Base-by-base conservation (phyloP, 495 filamentous ascomycete species). In the Astrocystis sublimbata region DNA sequence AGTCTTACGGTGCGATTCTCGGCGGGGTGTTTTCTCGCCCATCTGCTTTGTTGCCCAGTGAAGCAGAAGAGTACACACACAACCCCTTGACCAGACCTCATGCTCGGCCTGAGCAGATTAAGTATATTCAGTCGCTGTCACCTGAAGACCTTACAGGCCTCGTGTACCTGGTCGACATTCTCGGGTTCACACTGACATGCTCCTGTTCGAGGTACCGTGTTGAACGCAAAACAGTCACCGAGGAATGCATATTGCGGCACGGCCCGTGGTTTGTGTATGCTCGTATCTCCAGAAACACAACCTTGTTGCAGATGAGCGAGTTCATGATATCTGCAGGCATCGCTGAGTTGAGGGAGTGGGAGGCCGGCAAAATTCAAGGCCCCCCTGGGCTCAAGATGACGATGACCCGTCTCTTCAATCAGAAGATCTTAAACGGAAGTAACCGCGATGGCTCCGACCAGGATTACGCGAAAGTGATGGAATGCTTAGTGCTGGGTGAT, bases 101-200 rank as follows among this genome's bases (percentile, higher is more conserved):
- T 5, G 68, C 66, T 0, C 67, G 72, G 1, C 42, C 51, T 0
- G n/a, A 38, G 4, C 72, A 74, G 49, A 30, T 60, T 5, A 58
- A 33, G 3, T 67, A 66, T 21, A 63, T 76, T 2, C 6, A n/a
- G 0, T 54, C 47, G 10, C 61, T 75, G 1, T 28, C 62, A 0
- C 43, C 63, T 0, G 36, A 63, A 8, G 67, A 74, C 0, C 7
- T 75, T 12, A 68, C 60, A 2, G 66, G 67, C n/a, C 30, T 78
- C 0, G 62, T 46, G 31, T 64, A 54, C 6, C 28, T 73, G 0
- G 2, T 67, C 3, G n/a, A 41, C 6, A 31, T 21, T 10, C 21
- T 71, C 33, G 51, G 54, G 21, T 12, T 15, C 1, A 50, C 28
- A 1, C 61, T 60, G 4, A 50, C 30, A 7, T 40, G 35, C n/a